phyloP scores from a whole-genome alignment of 176 grass and related monocot species.

The Microstegium vimineum region DNA sequence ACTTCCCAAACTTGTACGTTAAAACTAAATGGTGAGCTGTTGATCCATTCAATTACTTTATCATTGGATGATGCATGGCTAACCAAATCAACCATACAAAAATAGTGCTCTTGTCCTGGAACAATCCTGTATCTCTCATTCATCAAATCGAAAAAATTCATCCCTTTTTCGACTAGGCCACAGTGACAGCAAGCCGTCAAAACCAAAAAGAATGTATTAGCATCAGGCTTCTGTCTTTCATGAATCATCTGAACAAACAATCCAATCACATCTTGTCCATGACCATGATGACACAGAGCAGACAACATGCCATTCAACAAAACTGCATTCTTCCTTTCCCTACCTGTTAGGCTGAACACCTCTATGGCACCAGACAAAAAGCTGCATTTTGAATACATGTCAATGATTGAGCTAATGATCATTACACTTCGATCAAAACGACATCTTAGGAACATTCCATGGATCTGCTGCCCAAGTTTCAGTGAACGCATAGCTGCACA shows the following conservation, averaged over 20 bases:
- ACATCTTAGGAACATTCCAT: slow-evolving; percentile 44
- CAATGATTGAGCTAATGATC: slow-evolving; percentile 49
- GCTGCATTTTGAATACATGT: slow-evolving; percentile 82
- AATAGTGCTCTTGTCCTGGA: slow-evolving; percentile 48
- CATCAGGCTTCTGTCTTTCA: slow-evolving; percentile 45
- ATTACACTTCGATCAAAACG: slow-evolving; percentile 34
- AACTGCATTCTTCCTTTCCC: slow-evolving; percentile 28
- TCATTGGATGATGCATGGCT: slow-evolving; percentile 30
- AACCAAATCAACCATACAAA: slow-evolving; percentile 61
- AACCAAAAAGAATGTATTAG: slow-evolving; percentile 47
- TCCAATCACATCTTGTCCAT: slow-evolving; percentile 34
- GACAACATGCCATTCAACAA: slow-evolving; percentile 65
- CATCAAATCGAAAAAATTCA: slow-evolving; percentile 69
- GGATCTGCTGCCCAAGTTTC: slow-evolving; percentile 60
- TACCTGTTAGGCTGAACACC: slow-evolving; percentile 39
- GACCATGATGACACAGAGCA: slow-evolving; percentile 54
- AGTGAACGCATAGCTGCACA: slow-evolving; percentile 42
- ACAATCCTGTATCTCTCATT: slow-evolving; percentile 46
- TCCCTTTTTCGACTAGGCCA: slow-evolving; percentile 52
- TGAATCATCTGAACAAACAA: slow-evolving; percentile 62
- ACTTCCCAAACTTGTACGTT: slow-evolving; percentile 37
- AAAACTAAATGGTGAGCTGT: slow-evolving; percentile 32
- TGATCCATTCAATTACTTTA: slow-evolving; percentile 49
- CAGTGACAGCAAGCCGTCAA: slow-evolving; percentile 56
- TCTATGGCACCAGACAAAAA: slow-evolving; percentile 38